These are phyloP conservation scores for Aaosphaeria pasadenensis DNA, from an alignment of 2,329 filamentous ascomycete genomes.

Conservation along the genomic window DNA sequence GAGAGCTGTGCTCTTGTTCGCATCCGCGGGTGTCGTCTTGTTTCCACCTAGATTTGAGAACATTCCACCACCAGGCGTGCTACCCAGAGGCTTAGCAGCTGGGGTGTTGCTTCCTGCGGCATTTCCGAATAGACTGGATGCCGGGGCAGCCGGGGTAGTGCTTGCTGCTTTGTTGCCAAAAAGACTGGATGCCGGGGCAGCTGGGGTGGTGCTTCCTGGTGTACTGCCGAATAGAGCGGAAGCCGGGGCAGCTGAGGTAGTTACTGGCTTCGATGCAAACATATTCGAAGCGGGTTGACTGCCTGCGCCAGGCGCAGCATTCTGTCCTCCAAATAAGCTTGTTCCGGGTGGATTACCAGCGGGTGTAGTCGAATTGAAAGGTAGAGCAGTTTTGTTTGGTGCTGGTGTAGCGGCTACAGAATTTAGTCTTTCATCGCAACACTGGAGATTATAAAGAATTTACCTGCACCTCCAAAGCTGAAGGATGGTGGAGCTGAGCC, in stretches of 20 bases:
- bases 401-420: conserved; percentile 31
- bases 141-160: background rate
- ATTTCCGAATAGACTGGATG: conserved; percentile 23
- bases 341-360: conserved; percentile 35
- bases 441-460: conserved; percentile 14
- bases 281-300: conserved; percentile 13
- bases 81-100: conserved; percentile 18
- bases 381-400: conserved; percentile 30
- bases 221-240: background rate
- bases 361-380: conserved; percentile 37
- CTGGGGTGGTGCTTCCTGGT: background rate
- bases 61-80: conserved; percentile 14
- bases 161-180: background rate
- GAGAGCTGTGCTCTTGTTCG: conserved; percentile 28
- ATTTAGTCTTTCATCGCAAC: background rate
- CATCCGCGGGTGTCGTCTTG: conserved; percentile 24
- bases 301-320: conserved; percentile 9
- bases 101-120: conserved; percentile 16
- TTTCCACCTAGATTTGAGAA: conserved; percentile 20
- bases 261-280: conserved; percentile 24
- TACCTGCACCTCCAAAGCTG: conserved; percentile 12
- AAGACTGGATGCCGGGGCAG: background rate
- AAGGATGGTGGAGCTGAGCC: conserved; percentile 8
- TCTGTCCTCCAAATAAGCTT: conserved; percentile 23
- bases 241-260: conserved; percentile 20